Conservation (phyloP, 225 moss, liverwort and hornwort genomes). For the Polytrichum commune region DNA sequence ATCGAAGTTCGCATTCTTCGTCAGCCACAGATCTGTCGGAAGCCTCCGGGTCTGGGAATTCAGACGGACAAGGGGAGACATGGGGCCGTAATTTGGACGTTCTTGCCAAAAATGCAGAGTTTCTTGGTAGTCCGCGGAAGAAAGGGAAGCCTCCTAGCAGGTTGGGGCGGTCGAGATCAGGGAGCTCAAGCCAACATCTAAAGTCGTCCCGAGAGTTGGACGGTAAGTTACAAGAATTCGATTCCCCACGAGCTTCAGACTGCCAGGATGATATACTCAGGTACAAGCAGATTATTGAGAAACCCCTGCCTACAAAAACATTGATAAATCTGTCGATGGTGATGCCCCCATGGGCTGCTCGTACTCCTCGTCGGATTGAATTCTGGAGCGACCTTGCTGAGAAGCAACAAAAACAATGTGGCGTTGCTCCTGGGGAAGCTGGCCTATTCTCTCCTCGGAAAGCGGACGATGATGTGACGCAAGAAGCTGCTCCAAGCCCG, state of each 20-base stretch:
- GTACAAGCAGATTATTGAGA: conserved; percentile 67
- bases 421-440: conserved; percentile 28
- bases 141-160: conserved; percentile 41
- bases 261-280: conserved; percentile 52
- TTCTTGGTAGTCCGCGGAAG: conserved; percentile 40
- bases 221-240: conserved; percentile 21
- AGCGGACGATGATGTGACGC: conserved; percentile 53
- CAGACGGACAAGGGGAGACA: conserved; percentile 59
- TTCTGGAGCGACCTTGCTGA: conserved; percentile 93
- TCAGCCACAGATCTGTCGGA: conserved; percentile 45
- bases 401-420: conserved; percentile 44
- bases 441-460: conserved; percentile 46
- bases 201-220: conserved; percentile 25
- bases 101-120: conserved; percentile 62
- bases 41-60: conserved; percentile 42
- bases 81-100: conserved; percentile 89
- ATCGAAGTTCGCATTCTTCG: conserved; percentile 38
- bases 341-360: conserved; percentile 86
- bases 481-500: conserved; percentile 31
- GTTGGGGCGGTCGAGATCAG: conserved; percentile 57
- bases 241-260: conserved; percentile 44
- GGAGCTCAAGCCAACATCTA: conserved; percentile 25
- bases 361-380: conserved; percentile 77
- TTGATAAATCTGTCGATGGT: conserved; percentile 61
- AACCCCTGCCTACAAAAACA: conserved; percentile 53